Conservation (phyloP, 345 rosid species). For the Dipteronia dyeriana region DNA sequence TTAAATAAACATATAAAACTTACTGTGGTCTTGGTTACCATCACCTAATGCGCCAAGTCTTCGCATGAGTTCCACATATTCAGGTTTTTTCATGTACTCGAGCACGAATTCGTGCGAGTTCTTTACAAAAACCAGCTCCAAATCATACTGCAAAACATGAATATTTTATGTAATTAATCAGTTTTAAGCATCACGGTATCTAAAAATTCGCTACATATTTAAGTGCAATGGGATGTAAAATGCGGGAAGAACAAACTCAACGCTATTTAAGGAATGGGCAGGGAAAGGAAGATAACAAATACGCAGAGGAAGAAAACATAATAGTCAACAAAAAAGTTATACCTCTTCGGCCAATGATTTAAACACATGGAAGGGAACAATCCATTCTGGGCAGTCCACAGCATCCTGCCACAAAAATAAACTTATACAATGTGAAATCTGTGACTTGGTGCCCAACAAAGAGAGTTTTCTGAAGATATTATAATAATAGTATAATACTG, state of each 20-base stretch:
- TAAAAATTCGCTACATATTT: neutral
- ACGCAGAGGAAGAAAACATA: neutral
- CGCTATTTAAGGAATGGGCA: neutral
- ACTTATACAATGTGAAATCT: neutral
- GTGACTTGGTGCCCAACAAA: neutral
- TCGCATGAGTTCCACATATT: constrained; percentile 76
- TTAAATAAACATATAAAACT: constrained; percentile 17
- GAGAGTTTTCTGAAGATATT: neutral
- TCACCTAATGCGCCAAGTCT: constrained; percentile 96
- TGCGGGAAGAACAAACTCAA: neutral
- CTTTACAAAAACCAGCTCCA: constrained; percentile 90
- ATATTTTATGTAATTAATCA: neutral
- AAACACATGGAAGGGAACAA: constrained; percentile 90
- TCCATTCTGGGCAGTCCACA: constrained; percentile 98
- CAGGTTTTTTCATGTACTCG: constrained; percentile 77
- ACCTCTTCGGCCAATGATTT: constrained; percentile 96
- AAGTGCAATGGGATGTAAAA: neutral
- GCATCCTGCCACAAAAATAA: constrained; percentile 66
- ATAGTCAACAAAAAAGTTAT: constrained; percentile 11
- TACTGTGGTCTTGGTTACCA: constrained; percentile 90
- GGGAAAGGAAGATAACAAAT: neutral
- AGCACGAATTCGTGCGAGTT: constrained; percentile 90
- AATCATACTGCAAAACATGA: constrained; percentile 60
- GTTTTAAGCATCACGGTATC: neutral
- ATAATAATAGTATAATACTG: neutral